Evolutionary conservation across 768 basidiomycete species (phyloP), one percentile per base, ranked within the genome.

Genomic region (Rhodotorula diobovata): DNA sequence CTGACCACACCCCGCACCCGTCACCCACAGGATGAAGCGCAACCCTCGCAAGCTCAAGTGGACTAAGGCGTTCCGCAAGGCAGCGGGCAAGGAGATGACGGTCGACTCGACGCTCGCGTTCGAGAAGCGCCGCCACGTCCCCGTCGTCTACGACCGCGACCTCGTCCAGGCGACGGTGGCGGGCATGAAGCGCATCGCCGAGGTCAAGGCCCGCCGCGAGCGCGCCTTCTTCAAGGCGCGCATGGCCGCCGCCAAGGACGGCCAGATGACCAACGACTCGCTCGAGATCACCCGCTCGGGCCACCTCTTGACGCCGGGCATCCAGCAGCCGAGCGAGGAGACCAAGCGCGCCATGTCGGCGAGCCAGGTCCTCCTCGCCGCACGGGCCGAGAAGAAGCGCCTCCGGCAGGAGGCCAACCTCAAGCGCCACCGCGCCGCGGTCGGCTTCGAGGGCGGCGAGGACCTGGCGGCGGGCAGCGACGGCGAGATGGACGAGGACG

Each of bases 61-160:
- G 96, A 99, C 96, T 56, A 99, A 99, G 81, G 96, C 96, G 32
- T 99, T 99, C 85, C 87, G 96, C 75, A 95, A 93, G 81, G 93
- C 96, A 30, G 91, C 94, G 61, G 96, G 96, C 63, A 99, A 98
- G 83, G 96, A 99, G 83, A 99, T 99, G 96, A 94, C 91, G 10
- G 90, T 99, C 78, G 96, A 99, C 82, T 90, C 93, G 4, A 98
- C 95, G 8, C 93, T 97, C 80, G 93, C 95, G 78, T 99, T 99
- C 81, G 96, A 99, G 85, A 99, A 99, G 82, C 88, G 96, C 75
- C 87, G 96, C 81, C 97, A 99, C 79, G 88, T 96, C 28, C 96
- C 96, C 37, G 89, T 99, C 68, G 89, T 93, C 79, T 99, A 99
- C 84, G 88, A 98, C 83, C 89, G 96, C 79, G 92, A 97, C 68